These are phyloP conservation scores for Gossypium mustelinum DNA, from an alignment of 345 rosid genomes.

Conservation along the genomic window DNA sequence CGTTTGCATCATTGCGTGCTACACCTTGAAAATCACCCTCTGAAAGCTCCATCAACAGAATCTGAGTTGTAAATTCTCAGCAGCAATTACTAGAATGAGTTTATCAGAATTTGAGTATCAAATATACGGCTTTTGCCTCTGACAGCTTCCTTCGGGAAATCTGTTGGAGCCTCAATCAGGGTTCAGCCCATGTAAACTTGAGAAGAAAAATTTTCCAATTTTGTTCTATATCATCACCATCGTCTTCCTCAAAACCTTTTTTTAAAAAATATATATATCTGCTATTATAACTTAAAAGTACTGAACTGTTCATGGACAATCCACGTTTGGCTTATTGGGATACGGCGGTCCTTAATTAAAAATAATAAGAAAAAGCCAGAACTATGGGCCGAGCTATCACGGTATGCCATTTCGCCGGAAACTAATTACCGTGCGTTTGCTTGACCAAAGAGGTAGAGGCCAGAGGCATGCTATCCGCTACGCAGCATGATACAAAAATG, in stretches of 20 bases:
- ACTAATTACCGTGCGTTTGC: constrained; percentile 4
- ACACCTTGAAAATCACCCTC: constrained; percentile 21
- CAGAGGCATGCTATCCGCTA: background rate
- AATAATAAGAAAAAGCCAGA: too few species aligned
- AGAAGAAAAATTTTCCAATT: background rate
- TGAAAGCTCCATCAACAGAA: background rate
- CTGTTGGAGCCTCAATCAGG: background rate
- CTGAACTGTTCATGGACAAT: background rate
- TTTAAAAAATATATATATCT: too few species aligned
- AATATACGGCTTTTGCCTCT: background rate
- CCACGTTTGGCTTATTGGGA: background rate
- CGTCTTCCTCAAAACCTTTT: background rate
- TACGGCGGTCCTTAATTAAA: background rate
- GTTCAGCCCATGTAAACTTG: background rate
- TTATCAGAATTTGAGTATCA: background rate
- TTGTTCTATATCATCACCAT: background rate
- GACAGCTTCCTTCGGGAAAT: background rate
- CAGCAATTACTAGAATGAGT: background rate
- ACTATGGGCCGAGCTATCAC: background rate
- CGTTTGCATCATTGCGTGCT: constrained; percentile 11
- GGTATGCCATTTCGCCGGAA: constrained; percentile 19
- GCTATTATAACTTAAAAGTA: background rate
- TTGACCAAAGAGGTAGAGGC: background rate
- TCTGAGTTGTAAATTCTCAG: background rate
- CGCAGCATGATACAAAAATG: background rate